Evolutionary conservation across 1,139 yeast genomes (phyloP), one percentile per base, ranked within the genome.

Genomic region (Debaryomyces sp.): DNA sequence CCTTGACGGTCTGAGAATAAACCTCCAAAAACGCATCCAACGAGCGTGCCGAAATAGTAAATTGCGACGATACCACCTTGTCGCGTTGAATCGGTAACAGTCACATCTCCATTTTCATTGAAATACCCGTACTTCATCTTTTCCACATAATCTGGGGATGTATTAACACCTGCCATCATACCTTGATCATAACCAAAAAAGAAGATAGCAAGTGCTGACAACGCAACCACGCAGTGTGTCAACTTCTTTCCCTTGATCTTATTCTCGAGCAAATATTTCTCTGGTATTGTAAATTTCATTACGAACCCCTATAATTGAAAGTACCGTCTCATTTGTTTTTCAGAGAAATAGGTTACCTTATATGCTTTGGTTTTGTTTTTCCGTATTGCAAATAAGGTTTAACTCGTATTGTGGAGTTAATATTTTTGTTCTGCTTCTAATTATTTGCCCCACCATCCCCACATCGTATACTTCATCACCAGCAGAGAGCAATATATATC

Each of bases 111-210:
- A n/a, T 51, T 54, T n/a, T 50, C 54, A 45, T 58, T 57, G 33
- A 46, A 51, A 13, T 52, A 39, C 37, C 71, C 66, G 49, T 60
- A 55, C 33, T 65, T 60, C 65, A 66, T 62, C 48, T 57, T 54
- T 46, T 55, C 49, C 42, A 70, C 64, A 57, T 72, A 62, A 55
- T 66, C 58, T 47, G 70, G 70, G 39, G 73, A 55, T 45, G 67
- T 63, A 55, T 71, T 81, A 44, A 82, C 70, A 55, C 87, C 86
- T 15, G 85, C 77, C 85, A 84, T 82, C 48, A 86, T 77, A 59
- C 91, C 91, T 65, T 86, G 91, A 62, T 85, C 90, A 57, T 84
- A 85, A 47, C 92, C 92, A 60, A 86, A 86, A 60, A 63, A 53
- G 6, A 48, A 45, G 17, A 48, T 48, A 10, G 63, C 53, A 22